Conservation (phyloP, 2,329 filamentous ascomycete species). For the Ophiostoma piceae region DNA sequence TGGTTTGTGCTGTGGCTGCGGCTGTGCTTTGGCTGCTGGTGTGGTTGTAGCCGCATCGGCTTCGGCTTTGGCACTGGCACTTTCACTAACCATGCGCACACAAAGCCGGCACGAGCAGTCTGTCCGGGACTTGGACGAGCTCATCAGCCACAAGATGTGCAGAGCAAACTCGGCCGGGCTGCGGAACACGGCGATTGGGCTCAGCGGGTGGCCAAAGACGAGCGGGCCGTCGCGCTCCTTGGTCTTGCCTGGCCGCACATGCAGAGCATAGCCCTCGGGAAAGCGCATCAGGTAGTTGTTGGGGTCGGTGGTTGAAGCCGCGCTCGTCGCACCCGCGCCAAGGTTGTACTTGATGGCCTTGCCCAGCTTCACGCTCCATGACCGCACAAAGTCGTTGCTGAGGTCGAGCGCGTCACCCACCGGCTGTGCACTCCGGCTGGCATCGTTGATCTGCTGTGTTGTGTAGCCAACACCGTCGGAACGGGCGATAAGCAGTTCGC, state of each 20-base stretch:
- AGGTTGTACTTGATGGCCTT: slow-evolving; percentile 30
- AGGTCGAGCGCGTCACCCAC: slow-evolving; percentile 27
- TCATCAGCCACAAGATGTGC: slow-evolving; percentile 49
- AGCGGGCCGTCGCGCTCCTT: slow-evolving; percentile 58
- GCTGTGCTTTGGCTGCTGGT: not conserved
- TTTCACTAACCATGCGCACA: slow-evolving; percentile 31
- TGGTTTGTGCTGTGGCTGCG: not conserved
- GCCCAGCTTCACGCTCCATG: slow-evolving; percentile 29
- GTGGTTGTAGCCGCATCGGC: not conserved
- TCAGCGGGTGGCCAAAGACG: slow-evolving; percentile 28
- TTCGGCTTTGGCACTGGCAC: not conserved
- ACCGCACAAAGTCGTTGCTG: slow-evolving; percentile 25
- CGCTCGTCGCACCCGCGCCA: slow-evolving; percentile 14
- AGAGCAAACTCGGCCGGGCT: slow-evolving; percentile 50
- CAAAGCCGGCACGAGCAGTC: slow-evolving; percentile 51
- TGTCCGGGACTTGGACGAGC: slow-evolving; percentile 42
- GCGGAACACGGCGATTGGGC: slow-evolving; percentile 37
- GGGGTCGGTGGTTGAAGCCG: slow-evolving; percentile 16
- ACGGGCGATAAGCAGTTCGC: slow-evolving; percentile 26
- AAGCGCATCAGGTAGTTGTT: slow-evolving; percentile 27
- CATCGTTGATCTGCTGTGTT: slow-evolving; percentile 28
- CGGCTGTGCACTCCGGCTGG: slow-evolving; percentile 26
- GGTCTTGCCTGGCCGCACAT: slow-evolving; percentile 26
- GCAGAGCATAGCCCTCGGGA: slow-evolving; percentile 28
- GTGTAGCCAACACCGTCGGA: slow-evolving; percentile 28